Evolutionary conservation across 345 rosid species (phyloP).

Genomic region (Gossypium australe): DNA sequence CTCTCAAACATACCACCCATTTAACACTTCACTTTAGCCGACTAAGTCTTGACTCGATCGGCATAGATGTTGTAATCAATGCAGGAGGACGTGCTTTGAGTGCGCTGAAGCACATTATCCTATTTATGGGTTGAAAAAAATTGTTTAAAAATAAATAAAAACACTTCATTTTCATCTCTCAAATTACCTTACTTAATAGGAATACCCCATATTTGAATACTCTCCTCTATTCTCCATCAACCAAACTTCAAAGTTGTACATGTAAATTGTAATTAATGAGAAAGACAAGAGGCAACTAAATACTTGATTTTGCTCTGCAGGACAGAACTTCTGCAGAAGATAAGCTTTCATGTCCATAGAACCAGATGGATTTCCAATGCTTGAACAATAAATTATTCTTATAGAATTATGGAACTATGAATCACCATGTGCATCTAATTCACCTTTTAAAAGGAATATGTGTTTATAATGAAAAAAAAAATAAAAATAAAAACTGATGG

Average conservation of each 20-base stretch:
- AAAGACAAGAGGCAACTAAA: not conserved
- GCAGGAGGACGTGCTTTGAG: rapidly evolving
- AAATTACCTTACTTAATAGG: not conserved
- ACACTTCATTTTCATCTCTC: not conserved
- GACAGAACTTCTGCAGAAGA: constrained; percentile 76
- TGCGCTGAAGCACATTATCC: rapidly evolving
- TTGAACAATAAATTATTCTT: constrained; percentile 26
- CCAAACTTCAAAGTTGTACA: not conserved
- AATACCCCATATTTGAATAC: not conserved
- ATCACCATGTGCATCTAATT: too few relatives aligned
- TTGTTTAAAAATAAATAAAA: too few relatives aligned
- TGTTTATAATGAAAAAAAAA: not conserved
- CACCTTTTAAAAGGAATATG: not conserved
- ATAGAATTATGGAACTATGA: not conserved
- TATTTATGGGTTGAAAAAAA: rapidly evolving
- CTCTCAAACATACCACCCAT: constrained; percentile 23
- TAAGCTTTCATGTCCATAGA: constrained; percentile 88
- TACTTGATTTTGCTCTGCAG: constrained; percentile 57
- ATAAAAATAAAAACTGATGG: not conserved
- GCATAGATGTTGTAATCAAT: too few relatives aligned
- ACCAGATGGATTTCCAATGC: constrained; percentile 88
- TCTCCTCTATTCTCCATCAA: too few relatives aligned
- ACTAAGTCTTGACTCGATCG: too few relatives aligned
- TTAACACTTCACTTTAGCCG: not conserved
- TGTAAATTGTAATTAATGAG: not conserved